Evolutionary conservation across 2,329 filamentous ascomycete species (phyloP), one percentile per base, ranked within the genome.

Genomic region (Bertia moriformis): DNA sequence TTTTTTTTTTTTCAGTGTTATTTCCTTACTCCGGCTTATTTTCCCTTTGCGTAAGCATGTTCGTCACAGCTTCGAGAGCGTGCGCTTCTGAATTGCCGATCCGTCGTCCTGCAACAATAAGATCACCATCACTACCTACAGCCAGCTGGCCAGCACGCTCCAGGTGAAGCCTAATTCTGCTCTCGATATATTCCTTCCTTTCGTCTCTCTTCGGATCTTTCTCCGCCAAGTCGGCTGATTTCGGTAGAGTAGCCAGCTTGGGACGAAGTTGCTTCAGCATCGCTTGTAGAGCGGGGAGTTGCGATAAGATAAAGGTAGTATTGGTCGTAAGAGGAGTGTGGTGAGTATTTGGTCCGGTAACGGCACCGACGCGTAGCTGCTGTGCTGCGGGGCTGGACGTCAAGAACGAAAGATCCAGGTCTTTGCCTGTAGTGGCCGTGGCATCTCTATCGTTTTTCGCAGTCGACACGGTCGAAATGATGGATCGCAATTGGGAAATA

Each of bases 131-230:
- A n/a, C 49, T 48, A 3, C 52, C 52, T 35, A 55, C 49, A 2
- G 51, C 49, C 38, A 61, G 43, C 41, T 60, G 57, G 4, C 60
- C 61, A 32, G 56, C 51, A 18, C 61, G 54, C 49, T 74, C 67
- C 20, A 78, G 49, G 40, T 73, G 66, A 24, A 70, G 51, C 46
- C 59, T 56, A 38, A 67, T 69, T 47, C 73, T 65, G 41, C 63
- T 62, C 44, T 78, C 72, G 30, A 79, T 68, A 48, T 79, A 79
- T 22, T 64, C 56, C 38, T 63, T 65, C 45, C 74, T 56, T 48
- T 73, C 66, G 20, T 64, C 62, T 13, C 58, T 60, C 27, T 56
- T 59, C 12, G 55, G 47, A 43, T 65, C 55, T 41, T 48, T 44
- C 38, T 60, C 55, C 35, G 50, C 51, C n/a, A 48, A 42, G 7